Evolutionary conservation across 2,329 filamentous ascomycete genomes (phyloP).

Genomic region (Polychaeton citri): DNA sequence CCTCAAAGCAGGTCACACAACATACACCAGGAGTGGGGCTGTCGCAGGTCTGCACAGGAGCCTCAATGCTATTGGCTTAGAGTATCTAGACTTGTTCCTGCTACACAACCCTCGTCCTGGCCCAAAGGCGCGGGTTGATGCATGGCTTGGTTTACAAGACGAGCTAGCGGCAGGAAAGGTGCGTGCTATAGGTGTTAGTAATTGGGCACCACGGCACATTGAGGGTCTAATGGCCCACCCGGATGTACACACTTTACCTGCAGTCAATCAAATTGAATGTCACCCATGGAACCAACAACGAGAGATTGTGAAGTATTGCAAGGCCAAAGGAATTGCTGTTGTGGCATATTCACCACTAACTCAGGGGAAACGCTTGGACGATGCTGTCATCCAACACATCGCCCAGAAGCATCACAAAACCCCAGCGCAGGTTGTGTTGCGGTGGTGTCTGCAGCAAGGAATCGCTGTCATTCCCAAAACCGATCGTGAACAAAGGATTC

Average conservation of each 20-base stretch:
- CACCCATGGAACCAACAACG: conserved; percentile 56
- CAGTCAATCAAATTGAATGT: conserved; percentile 57
- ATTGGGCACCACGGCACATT: conserved; percentile 51
- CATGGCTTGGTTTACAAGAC: conserved; percentile 52
- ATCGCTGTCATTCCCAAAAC: conserved; percentile 37
- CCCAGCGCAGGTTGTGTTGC: conserved; percentile 59
- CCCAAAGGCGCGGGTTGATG: conserved; percentile 37
- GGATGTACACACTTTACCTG: conserved; percentile 44
- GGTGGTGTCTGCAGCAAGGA: conserved; percentile 68
- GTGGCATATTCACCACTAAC: conserved; percentile 50
- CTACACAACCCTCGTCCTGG: conserved; percentile 49
- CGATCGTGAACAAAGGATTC: conserved; percentile 22
- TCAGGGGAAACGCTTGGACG: conserved; percentile 53
- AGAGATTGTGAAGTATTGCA: conserved; percentile 39
- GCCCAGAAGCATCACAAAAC: conserved; percentile 57
- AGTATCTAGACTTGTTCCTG: conserved; percentile 54
- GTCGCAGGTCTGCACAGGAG: conserved; percentile 2
- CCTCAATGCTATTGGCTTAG: conserved; percentile 2
- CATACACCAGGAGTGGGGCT: conserved; percentile 1
- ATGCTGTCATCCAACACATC: conserved; percentile 48
- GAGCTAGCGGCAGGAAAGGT: conserved; percentile 43
- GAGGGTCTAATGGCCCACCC: conserved; percentile 51
- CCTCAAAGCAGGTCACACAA: conserved; percentile 8
- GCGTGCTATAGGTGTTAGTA: conserved; percentile 55
- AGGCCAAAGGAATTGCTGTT: conserved; percentile 41